Evolutionary conservation across 495 filamentous ascomycete genomes (phyloP).

Genomic region (Trichodelitschia bisporula): DNA sequence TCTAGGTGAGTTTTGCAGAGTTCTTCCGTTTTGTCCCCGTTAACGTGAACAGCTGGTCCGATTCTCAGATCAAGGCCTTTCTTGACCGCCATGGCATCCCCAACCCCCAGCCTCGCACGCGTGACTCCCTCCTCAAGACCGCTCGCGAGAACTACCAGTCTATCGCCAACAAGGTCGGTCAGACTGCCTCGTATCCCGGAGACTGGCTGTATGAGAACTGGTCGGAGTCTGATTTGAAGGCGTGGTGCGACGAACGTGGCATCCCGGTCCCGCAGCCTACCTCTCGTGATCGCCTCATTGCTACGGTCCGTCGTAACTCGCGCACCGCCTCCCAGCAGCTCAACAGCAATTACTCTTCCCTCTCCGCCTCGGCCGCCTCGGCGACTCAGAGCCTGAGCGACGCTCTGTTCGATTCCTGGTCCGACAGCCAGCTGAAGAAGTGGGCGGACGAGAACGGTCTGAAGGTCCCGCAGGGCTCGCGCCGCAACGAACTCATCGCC

Average conservation of each 20-base stretch:
- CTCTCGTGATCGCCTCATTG: conserved; percentile 69
- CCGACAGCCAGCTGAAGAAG: conserved; percentile 54
- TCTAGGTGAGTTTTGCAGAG: conserved; percentile 34
- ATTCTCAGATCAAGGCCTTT: conserved; percentile 78
- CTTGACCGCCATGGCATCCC: conserved; percentile 73
- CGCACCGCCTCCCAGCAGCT: conserved; percentile 45
- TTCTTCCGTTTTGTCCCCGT: conserved; percentile 5
- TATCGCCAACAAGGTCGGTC: conserved; percentile 58
- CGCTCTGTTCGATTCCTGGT: conserved; percentile 71
- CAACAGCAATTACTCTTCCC: conserved; percentile 31
- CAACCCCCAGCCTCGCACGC: conserved; percentile 60
- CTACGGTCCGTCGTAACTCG: conserved; percentile 74
- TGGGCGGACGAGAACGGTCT: conserved; percentile 55
- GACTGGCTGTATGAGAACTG: conserved; percentile 85
- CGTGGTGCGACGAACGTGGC: conserved; percentile 78
- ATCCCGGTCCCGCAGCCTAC: conserved; percentile 70
- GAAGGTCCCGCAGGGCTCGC: conserved; percentile 73
- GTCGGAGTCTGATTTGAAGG: conserved; percentile 51
- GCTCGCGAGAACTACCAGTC: conserved; percentile 61
- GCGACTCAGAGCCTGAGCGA: conserved; percentile 53
- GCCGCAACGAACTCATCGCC: conserved; percentile 68
- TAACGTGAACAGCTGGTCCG: conserved; percentile 38
- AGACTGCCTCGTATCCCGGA: conserved; percentile 83
- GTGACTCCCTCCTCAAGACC: conserved; percentile 55
- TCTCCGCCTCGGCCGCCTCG: conserved; percentile 36